phyloP scores from a whole-genome alignment of 2,329 filamentous ascomycete genomes.

The Colletotrichum sp. region DNA sequence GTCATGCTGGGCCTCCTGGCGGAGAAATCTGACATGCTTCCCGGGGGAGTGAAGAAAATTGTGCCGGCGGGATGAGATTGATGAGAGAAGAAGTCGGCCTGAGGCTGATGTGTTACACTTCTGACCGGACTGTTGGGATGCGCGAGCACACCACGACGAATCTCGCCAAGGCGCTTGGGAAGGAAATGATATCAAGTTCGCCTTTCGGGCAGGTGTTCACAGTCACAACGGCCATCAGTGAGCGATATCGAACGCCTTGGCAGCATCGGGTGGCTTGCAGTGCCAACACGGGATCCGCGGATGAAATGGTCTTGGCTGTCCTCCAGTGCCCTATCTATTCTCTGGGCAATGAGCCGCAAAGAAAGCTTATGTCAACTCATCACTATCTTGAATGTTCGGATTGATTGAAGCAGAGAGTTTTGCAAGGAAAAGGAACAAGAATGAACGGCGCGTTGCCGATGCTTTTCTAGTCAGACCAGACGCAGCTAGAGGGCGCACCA shows the following conservation, averaged over 20 bases:
- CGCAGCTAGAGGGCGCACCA: background rate
- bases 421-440: background rate
- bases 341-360: background rate
- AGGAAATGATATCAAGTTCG: background rate
- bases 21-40: background rate
- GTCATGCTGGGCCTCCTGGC: background rate
- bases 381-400: background rate
- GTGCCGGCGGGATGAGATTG: background rate
- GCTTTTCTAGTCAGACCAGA: background rate
- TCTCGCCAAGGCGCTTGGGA: background rate
- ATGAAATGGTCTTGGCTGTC: background rate
- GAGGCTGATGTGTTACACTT: background rate
- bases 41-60: background rate
- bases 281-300: conserved; percentile 10
- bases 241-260: background rate
- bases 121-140: background rate
- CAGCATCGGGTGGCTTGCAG: conserved; percentile 18
- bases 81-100: background rate
- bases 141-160: background rate
- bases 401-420: background rate
- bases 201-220: background rate
- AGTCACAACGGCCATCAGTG: background rate
- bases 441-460: background rate
- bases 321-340: background rate
- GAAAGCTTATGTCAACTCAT: conserved; percentile 1